Percentiles rank a stretch among this genome's conserved stretches.
Evolutionary conservation across 2,329 filamentous ascomycete species (phyloP).

Genomic region (Mariannaea elegans): DNA sequence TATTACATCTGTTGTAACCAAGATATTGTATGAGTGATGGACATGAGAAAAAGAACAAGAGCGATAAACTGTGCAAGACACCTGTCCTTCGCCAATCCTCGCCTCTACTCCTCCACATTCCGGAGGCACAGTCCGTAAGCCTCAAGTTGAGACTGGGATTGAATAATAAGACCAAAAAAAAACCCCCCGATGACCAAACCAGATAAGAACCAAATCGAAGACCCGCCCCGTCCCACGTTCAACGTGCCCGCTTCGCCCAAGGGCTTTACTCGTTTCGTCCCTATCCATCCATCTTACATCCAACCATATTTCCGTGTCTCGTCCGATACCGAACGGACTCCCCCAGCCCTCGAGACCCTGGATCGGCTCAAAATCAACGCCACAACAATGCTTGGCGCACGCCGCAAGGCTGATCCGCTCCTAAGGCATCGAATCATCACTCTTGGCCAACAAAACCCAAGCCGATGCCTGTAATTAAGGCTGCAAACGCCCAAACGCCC

Average conservation of each 20-base stretch:
- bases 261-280: constrained; percentile 13
- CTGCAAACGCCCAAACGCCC: constrained; percentile 75
- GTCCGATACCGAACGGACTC: background rate
- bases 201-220: constrained; percentile 22
- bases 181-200: constrained; percentile 7
- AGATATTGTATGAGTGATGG: background rate
- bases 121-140: constrained; percentile 6
- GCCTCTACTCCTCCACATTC: constrained; percentile 11
- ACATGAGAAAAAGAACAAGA: background rate
- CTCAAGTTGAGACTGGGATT: background rate
- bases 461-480: constrained; percentile 65
- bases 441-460: constrained; percentile 61
- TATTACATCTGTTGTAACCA: constrained; percentile 9
- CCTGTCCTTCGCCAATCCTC: background rate
- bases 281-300: constrained; percentile 25
- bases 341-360: constrained; percentile 9
- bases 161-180: constrained; percentile 2
- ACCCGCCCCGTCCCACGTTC: constrained; percentile 1
- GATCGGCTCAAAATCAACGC: constrained; percentile 16
- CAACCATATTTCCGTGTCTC: background rate
- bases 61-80: background rate
- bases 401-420: constrained; percentile 27
- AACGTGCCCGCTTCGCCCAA: constrained; percentile 9
- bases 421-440: constrained; percentile 28
- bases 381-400: background rate